These are phyloP conservation scores for Dothidotthia symphoricarpi DNA, from an alignment of 2,329 filamentous ascomycete genomes.

Conservation along the genomic window DNA sequence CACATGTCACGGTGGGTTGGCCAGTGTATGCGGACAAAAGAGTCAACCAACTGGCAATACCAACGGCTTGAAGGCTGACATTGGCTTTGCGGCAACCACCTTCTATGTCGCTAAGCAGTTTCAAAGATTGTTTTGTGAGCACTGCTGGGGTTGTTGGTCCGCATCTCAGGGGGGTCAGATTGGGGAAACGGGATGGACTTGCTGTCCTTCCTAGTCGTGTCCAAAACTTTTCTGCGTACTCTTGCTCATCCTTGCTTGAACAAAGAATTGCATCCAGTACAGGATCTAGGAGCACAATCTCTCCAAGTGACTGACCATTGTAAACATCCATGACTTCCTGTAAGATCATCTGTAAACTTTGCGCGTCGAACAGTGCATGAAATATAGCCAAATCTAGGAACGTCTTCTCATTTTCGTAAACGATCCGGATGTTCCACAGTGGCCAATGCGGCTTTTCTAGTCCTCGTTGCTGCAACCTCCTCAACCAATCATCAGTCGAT, in stretches of 20 bases:
- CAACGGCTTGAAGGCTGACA: constrained; percentile 72
- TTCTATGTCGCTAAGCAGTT: constrained; percentile 53
- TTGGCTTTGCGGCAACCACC: constrained; percentile 55
- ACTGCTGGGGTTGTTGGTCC: constrained; percentile 38
- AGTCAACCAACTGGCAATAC: constrained; percentile 76
- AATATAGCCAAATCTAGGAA: constrained; percentile 60
- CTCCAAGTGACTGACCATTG: constrained; percentile 19
- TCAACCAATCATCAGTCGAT: constrained; percentile 24
- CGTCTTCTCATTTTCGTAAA: constrained; percentile 22
- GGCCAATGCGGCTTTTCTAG: constrained; percentile 52
- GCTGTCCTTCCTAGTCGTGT: constrained; percentile 51
- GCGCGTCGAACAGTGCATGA: constrained; percentile 83
- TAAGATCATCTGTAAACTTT: constrained; percentile 67
- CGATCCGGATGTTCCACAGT: constrained; percentile 63
- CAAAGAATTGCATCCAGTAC: constrained; percentile 49
- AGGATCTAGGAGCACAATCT: constrained; percentile 41
- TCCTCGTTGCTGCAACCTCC: constrained; percentile 28
- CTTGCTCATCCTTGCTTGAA: constrained; percentile 30
- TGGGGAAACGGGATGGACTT: constrained; percentile 70
- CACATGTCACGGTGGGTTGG: constrained; percentile 72
- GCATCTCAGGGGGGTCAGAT: constrained; percentile 63
- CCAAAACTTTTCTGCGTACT: constrained; percentile 61
- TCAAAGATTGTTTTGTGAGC: constrained; percentile 39
- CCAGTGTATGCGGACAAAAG: constrained; percentile 75
- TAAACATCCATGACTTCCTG: constrained; percentile 54